Conservation (phyloP, 1,139 yeast species). For the Yamadazyma kanchanaburiensis region DNA sequence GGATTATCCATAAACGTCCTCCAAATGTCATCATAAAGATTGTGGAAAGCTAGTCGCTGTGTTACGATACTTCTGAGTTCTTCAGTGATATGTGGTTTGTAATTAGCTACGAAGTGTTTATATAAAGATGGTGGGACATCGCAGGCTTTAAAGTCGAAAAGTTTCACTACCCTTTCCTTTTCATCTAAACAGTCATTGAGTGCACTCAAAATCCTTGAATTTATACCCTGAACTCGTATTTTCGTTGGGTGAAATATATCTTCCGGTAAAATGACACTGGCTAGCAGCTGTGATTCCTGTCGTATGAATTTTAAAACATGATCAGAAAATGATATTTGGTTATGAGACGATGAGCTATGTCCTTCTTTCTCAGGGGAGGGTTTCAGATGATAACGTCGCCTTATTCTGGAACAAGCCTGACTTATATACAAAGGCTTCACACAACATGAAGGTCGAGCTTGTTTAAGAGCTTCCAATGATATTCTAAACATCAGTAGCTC, state of each 20-base stretch:
- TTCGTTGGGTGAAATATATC: slow-evolving; percentile 1
- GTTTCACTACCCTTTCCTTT: slow-evolving; percentile 25
- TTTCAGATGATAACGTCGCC: neutral
- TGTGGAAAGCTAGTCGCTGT: slow-evolving; percentile 28
- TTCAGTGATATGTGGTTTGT: slow-evolving; percentile 18
- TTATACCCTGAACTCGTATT: slow-evolving; percentile 2
- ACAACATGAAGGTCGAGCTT: slow-evolving; percentile 2
- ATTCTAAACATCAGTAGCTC: slow-evolving; percentile 1
- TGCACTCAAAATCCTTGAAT: slow-evolving; percentile 4
- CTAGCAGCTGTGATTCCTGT: slow-evolving; percentile 13
- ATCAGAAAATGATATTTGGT: no score
- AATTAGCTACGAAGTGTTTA: slow-evolving; percentile 17
- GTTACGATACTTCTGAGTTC: slow-evolving; percentile 20
- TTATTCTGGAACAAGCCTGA: neutral
- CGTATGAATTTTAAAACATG: slow-evolving; percentile 14
- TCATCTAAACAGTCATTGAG: slow-evolving; percentile 24
- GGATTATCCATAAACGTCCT: slow-evolving; percentile 20
- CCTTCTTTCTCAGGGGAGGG: neutral
- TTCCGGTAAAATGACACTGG: slow-evolving; percentile 8
- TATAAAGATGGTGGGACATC: slow-evolving; percentile 29
- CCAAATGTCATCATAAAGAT: slow-evolving; percentile 32
- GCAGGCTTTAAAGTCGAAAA: slow-evolving; percentile 32
- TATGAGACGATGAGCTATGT: no score
- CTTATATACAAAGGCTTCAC: slow-evolving; percentile 6
- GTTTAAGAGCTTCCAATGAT: neutral